Evolutionary conservation across 1,284 basidiomycete species (phyloP).

Genomic region (Melampsora allii-populina): DNA sequence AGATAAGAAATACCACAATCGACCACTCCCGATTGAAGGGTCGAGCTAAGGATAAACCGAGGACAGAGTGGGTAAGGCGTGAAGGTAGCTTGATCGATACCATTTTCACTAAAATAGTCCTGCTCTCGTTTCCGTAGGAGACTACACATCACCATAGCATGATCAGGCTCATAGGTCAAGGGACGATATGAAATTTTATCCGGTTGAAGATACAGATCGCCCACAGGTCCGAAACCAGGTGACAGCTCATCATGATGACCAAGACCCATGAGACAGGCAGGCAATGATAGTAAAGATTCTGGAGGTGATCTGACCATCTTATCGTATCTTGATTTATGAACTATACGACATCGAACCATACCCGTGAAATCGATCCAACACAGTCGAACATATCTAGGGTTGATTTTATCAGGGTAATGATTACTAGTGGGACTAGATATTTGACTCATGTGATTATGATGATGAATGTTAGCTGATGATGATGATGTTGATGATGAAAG

Average conservation of each 20-base stretch:
- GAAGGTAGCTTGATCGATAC: slow-evolving; percentile 9
- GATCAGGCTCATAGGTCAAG: slow-evolving; percentile 13
- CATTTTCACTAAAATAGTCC: slow-evolving; percentile 6
- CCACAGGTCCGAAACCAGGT: slow-evolving; percentile 27
- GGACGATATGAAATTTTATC: slow-evolving; percentile 41
- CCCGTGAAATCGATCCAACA: slow-evolving; percentile 42
- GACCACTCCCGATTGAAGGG: slow-evolving; percentile 31
- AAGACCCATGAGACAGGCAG: slow-evolving; percentile 38
- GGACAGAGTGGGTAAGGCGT: slow-evolving; percentile 41
- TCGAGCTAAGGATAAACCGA: slow-evolving; percentile 39
- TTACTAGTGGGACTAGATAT: too few species aligned
- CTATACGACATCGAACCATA: slow-evolving; percentile 29
- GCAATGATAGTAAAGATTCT: slow-evolving; percentile 33
- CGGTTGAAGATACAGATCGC: slow-evolving; percentile 42
- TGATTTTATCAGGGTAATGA: too few species aligned
- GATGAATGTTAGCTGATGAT: too few species aligned
- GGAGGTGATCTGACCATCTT: slow-evolving; percentile 34
- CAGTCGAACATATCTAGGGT: slow-evolving; percentile 29
- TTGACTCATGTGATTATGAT: too few species aligned
- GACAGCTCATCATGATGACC: slow-evolving; percentile 35
- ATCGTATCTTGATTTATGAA: slow-evolving; percentile 32
- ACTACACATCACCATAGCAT: slow-evolving; percentile 41
- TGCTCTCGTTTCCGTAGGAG: slow-evolving; percentile 18
- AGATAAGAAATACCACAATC: slow-evolving; percentile 38
- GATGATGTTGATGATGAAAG: too few species aligned